Base-by-base conservation (phyloP, 2,329 filamentous ascomycete species). In the Diaporthe australafricana region DNA sequence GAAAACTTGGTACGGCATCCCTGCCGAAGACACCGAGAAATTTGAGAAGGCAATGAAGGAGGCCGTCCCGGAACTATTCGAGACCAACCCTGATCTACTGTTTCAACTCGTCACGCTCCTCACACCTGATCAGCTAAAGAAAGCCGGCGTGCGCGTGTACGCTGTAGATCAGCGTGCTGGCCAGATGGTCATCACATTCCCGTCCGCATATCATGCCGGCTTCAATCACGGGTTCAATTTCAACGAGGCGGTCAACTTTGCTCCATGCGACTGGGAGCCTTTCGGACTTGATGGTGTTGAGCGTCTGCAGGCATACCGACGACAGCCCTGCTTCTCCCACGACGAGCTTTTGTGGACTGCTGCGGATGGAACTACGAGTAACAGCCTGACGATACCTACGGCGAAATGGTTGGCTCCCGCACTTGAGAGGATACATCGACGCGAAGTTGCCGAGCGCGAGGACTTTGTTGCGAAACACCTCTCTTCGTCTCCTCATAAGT, bases 211-310 rank as follows among this genome's bases (percentile, higher is more conserved):
- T 77, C 96, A 99, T 80, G 96, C 96, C 7, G 96, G 96, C 0
- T 99, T 99, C 84, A 99, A 99, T 78, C 96, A 99, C 77, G 96
- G 93, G 0, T 99, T 99, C 85, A 99, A 99, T 80, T 97, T 98
- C 82, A 99, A 99, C 77, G 96, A 99, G 81, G 96, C 96, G 6
- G 96, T 99, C 76, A 99, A 99, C 80, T 99, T 99, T 83, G 96
- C 96, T 0, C 96, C 96, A 0, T 88, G 87, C 35, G 96, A 99
- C 77, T 99, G 96, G 96, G 96, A 99, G 78, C 94, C 95, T 0
- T 97, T 91, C 79, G 96, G 96, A 2, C 91, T 96, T 70, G 88
- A 91, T 35, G 95, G 96, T 0, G 95, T 98, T 1, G 92, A 96
- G 77, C 89, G 96, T 75, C 86, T 98, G 38, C 94, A 96, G 77